Evolutionary conservation across 805 yeast species (phyloP), one percentile per base, ranked within the genome.

Genomic region (Candida silvicultrix): DNA sequence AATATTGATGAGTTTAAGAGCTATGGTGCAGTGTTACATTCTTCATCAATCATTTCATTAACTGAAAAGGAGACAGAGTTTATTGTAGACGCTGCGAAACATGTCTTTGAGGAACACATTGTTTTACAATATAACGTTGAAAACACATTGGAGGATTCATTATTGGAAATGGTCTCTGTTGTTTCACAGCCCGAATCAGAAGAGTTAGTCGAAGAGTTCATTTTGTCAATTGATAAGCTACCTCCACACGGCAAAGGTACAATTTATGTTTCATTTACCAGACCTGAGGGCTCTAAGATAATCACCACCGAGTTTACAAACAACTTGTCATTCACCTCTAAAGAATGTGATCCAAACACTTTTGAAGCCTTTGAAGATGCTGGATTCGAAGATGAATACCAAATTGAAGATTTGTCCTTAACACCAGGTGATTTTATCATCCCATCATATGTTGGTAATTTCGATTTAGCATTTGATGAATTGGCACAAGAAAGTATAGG

Each of bases 21-120:
- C 3, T 89, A 82, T 60, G 98, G 98, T 51, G 65, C 75, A 34
- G 73, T 89, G 50, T 71, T 89, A 50, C 89, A 85, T 67, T 78
- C 90, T 9, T 81, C 95, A 2, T 61, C 68, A 34, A 65, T 72
- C 32, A 71, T 79, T 46, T 80, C 83, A 53, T 78, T 92, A 58
- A 90, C 98, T 20, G 99, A 94, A 64, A 74, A 78, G 49, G 98
- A 90, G 64, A 89, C 95, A 50, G 99, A 94, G 68, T 89, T 89
- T 64, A 90, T 89, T 39, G 95, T 94, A 49, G 76, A 75, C 44
- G 90, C 85, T 32, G 73, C 87, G 46, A 90, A 88, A 66, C 98
- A 90, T 63, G 68, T 90, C 46, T 94, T 86, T 66, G 80, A 79
- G 50, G 70, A 78, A 15, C 82, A 85, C 57, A 70, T 84, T 58